A percentile compares a stretch with the other conserved stretches of the same genome.
Evolutionary conservation across 345 rosid genomes (phyloP).

Genomic region (Salix suchowensis): DNA sequence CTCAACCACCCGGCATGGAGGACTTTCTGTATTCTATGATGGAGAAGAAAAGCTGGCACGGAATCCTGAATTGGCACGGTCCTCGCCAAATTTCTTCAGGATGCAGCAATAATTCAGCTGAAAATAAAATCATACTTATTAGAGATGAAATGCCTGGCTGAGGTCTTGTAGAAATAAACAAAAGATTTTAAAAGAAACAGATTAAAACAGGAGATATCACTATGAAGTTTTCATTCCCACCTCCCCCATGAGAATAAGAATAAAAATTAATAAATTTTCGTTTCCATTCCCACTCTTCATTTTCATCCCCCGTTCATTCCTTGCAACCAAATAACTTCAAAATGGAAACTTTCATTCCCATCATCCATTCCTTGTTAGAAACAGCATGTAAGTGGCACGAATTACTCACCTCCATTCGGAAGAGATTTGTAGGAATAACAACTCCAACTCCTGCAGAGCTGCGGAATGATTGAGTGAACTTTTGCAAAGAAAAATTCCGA

Average conservation of each 20-base stretch:
- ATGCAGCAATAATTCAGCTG: conserved; percentile 73
- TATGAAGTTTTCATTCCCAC: not conserved
- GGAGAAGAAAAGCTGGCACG: conserved; percentile 51
- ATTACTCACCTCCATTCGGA: conserved; percentile 80
- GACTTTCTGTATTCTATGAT: conserved; percentile 17
- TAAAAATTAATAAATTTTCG: no score
- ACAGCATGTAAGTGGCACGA: not conserved
- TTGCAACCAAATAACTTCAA: not conserved
- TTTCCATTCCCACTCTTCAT: no score
- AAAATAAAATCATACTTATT: conserved; percentile 15
- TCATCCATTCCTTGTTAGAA: not conserved
- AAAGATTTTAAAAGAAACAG: not conserved
- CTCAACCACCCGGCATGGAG: conserved; percentile 15
- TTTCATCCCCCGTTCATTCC: not conserved
- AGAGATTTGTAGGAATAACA: conserved; percentile 69
- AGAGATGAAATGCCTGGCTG: conserved; percentile 8
- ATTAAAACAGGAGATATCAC: not conserved
- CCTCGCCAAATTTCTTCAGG: conserved; percentile 53
- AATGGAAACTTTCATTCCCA: not conserved
- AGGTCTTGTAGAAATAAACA: not conserved
- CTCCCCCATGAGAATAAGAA: not conserved
- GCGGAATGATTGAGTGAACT: conserved; percentile 57
- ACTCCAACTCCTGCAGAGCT: conserved; percentile 82
- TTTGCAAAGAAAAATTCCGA: conserved; percentile 44
- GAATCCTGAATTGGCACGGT: conserved; percentile 55